phyloP scores from a whole-genome alignment of 202 grass and related monocot species.

The Zoysia matrella region DNA sequence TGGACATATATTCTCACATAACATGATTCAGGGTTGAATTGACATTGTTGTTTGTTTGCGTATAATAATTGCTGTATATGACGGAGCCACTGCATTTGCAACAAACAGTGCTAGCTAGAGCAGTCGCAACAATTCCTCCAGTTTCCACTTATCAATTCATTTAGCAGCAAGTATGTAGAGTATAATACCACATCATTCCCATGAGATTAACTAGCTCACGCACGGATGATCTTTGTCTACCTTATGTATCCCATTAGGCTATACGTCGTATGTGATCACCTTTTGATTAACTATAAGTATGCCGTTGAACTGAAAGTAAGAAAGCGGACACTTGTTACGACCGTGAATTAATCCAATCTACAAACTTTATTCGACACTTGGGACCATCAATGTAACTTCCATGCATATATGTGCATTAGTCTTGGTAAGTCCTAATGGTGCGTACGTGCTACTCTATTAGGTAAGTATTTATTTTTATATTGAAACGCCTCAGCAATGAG shows the following conservation, averaged over 20 bases:
- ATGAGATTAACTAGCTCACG: conserved; percentile 2
- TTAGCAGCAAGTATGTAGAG: no score
- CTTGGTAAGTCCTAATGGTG: no score
- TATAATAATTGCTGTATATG: neutral
- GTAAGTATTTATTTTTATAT: no score
- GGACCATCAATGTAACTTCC: no score
- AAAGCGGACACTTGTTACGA: neutral
- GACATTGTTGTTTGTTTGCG: neutral
- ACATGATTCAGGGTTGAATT: conserved; percentile 11
- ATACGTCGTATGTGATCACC: neutral
- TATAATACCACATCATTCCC: neutral
- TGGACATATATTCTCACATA: neutral
- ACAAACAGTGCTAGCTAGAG: neutral
- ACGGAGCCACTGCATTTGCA: neutral
- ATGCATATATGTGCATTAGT: no score
- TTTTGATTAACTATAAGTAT: conserved; percentile 46
- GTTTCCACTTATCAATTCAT: neutral
- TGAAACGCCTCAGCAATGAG: no score
- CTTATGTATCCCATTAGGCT: conserved; percentile 15
- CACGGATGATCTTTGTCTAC: neutral
- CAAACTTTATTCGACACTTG: no score
- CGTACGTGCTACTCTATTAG: no score
- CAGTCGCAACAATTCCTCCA: neutral
- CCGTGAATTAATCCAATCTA: no score
- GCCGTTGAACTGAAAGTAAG: neutral